Evolutionary conservation across 2,329 filamentous ascomycete species (phyloP).

Genomic region (Xylaria sp.): DNA sequence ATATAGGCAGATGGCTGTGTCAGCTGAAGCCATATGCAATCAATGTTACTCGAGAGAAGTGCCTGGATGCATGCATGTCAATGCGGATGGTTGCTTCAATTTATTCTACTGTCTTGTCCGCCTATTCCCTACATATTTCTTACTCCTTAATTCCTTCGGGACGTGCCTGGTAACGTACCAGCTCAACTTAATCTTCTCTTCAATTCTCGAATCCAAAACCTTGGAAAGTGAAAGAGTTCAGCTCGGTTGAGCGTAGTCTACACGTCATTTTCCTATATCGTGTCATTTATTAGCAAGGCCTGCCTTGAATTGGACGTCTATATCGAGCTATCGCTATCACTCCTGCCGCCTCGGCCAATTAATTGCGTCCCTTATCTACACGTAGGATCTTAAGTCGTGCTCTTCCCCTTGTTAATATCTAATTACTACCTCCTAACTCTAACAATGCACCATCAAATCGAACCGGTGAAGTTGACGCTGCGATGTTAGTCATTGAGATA

Average conservation of each 20-base stretch:
- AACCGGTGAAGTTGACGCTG: background rate
- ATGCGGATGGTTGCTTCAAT: background rate
- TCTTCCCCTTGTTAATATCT: background rate
- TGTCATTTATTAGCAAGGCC: constrained; percentile 25
- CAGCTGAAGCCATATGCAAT: constrained; percentile 17
- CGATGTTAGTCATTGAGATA: background rate
- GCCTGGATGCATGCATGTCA: background rate
- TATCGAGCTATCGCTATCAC: constrained; percentile 27
- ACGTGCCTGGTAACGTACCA: background rate
- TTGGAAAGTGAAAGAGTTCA: constrained; percentile 17
- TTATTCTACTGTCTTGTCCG: background rate
- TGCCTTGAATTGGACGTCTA: constrained; percentile 28
- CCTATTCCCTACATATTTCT: background rate
- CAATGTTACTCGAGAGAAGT: background rate
- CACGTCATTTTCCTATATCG: constrained; percentile 36
- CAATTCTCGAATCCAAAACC: background rate
- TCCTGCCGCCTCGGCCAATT: background rate
- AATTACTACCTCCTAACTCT: background rate
- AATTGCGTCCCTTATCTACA: background rate
- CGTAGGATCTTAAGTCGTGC: background rate
- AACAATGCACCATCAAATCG: background rate
- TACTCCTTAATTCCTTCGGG: background rate
- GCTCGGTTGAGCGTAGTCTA: background rate
- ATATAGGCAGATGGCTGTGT: constrained; percentile 1
- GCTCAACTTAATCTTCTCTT: background rate